These are phyloP conservation scores for Pouteria campechiana DNA, from an alignment of 179 eudicot genomes.

Conservation along the genomic window DNA sequence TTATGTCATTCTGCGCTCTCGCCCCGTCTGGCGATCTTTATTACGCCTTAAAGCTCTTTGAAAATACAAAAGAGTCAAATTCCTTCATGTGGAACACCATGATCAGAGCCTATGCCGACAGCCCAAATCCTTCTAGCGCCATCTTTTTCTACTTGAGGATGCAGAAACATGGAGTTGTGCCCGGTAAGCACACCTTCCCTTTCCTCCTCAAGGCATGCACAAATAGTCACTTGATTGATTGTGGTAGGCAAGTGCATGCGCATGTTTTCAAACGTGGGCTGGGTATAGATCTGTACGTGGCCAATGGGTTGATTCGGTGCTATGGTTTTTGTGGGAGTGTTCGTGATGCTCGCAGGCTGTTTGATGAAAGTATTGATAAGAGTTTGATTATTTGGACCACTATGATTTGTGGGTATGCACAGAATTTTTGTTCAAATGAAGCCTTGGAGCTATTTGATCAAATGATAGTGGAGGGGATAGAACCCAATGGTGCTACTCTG, in stretches of 20 bases:
- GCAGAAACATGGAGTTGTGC: constrained; percentile 27
- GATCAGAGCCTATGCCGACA: constrained; percentile 44
- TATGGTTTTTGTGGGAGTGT: constrained; percentile 27
- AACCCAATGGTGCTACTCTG: constrained; percentile 53
- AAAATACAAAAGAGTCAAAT: constrained; percentile 27
- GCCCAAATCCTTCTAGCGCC: constrained; percentile 22
- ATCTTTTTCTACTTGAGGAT: constrained; percentile 32
- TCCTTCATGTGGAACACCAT: constrained; percentile 65
- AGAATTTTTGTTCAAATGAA: constrained; percentile 29
- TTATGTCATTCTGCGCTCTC: constrained; percentile 53
- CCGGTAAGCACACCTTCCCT: constrained; percentile 68
- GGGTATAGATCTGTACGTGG: constrained; percentile 39
- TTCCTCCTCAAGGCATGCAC: constrained; percentile 58
- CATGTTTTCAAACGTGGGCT: constrained; percentile 44
- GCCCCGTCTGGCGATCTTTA: constrained; percentile 32
- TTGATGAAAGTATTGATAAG: constrained; percentile 43
- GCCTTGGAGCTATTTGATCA: constrained; percentile 43
- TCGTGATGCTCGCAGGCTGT: constrained; percentile 35
- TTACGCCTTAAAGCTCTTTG: constrained; percentile 42
- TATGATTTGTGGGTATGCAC: constrained; percentile 68
- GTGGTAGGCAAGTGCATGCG: constrained; percentile 40
- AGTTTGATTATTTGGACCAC: constrained; percentile 73
- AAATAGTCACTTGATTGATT: constrained; percentile 7
- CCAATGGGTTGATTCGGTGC: constrained; percentile 44
- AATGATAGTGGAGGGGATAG: constrained; percentile 41